A percentile compares a stretch with the other conserved stretches of the same genome.
phyloP scores from a whole-genome alignment of 495 filamentous ascomycete species.

The Aspergillus bertholletiae region DNA sequence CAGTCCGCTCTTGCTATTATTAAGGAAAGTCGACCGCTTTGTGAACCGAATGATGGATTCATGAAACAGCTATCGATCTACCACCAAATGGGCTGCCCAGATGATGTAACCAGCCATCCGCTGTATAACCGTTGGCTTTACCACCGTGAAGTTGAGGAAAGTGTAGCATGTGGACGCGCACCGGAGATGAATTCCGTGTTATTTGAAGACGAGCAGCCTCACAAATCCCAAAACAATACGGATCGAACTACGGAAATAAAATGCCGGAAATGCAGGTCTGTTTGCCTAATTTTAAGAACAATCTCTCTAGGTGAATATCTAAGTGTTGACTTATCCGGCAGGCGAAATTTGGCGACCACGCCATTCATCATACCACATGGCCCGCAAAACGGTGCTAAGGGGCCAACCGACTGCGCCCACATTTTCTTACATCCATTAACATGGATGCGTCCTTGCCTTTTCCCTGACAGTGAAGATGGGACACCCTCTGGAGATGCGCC shows the following conservation, averaged over 20 bases:
- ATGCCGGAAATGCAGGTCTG: slow-evolving; percentile 62
- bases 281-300: slow-evolving; percentile 7
- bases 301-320: neutral
- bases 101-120: slow-evolving; percentile 63
- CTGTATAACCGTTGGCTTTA: slow-evolving; percentile 89
- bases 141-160: slow-evolving; percentile 69
- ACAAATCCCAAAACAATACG: slow-evolving; percentile 10
- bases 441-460: slow-evolving; percentile 85
- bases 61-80: slow-evolving; percentile 85
- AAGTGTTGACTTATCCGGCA: slow-evolving; percentile 19
- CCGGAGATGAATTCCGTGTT: slow-evolving; percentile 69
- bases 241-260: slow-evolving; percentile 46
- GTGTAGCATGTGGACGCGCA: slow-evolving; percentile 65
- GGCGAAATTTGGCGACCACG: slow-evolving; percentile 60
- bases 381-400: slow-evolving; percentile 19
- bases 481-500: slow-evolving; percentile 51
- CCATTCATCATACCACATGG: slow-evolving; percentile 58
- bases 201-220: slow-evolving; percentile 75
- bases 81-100: slow-evolving; percentile 75
- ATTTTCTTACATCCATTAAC: slow-evolving; percentile 85
- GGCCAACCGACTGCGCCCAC: slow-evolving; percentile 61
- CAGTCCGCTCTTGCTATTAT: slow-evolving; percentile 60
- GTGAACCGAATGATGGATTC: slow-evolving; percentile 86
- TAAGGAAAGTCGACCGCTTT: slow-evolving; percentile 61
- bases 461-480: slow-evolving; percentile 21